Evolutionary conservation across 345 rosid genomes (phyloP).

Genomic region (Arabis alpina): DNA sequence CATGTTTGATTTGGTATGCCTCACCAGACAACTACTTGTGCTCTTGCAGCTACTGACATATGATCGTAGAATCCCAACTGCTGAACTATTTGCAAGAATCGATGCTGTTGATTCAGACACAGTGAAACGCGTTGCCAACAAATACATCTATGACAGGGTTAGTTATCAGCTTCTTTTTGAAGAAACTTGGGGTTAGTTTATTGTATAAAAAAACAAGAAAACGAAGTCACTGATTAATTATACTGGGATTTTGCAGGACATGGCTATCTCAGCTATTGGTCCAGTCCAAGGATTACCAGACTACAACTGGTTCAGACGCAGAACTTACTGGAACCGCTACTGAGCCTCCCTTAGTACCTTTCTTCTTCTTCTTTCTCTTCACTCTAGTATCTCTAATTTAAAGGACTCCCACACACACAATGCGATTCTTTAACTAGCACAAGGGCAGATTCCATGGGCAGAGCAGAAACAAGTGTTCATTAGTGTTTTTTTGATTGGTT

Average conservation of each 20-base stretch:
- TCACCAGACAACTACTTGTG: conserved; percentile 1
- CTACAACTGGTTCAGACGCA: conserved; percentile 99
- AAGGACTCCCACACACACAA: neutral
- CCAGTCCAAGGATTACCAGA: conserved; percentile 88
- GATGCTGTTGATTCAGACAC: conserved; percentile 92
- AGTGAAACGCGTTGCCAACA: conserved; percentile 85
- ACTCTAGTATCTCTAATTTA: neutral
- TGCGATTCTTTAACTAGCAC: neutral
- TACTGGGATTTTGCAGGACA: conserved; percentile 57
- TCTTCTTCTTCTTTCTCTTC: neutral
- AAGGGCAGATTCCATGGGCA: conserved; percentile 26
- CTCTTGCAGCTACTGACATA: conserved; percentile 83
- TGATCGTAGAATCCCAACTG: conserved; percentile 88
- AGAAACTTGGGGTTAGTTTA: neutral
- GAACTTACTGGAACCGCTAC: conserved; percentile 97
- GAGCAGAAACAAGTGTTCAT: conserved; percentile 28
- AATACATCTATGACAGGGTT: conserved; percentile 88
- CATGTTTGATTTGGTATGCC: neutral
- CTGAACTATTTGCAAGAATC: conserved; percentile 89
- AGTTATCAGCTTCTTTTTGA: neutral
- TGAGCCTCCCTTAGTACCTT: conserved; percentile 31
- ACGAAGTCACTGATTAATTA: neutral
- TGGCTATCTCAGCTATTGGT: conserved; percentile 95
- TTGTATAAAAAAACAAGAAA: neutral
- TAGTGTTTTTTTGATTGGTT: neutral